phyloP scores from a whole-genome alignment of 805 yeast species.

The Monosporozyma yasuniensis region DNA sequence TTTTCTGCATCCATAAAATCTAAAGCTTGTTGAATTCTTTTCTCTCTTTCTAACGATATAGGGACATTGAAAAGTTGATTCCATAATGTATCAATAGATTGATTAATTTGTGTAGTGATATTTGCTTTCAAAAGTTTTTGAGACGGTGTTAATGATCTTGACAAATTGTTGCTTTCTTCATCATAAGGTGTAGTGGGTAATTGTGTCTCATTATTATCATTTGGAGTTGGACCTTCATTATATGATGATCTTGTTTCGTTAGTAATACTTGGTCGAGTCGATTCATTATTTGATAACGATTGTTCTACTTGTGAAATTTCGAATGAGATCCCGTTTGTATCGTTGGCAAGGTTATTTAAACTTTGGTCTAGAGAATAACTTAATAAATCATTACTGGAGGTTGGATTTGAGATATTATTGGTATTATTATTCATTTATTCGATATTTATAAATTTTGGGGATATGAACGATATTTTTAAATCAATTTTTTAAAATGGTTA shows the following conservation, averaged over 20 bases:
- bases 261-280: not conserved
- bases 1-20: slow-evolving; percentile 16
- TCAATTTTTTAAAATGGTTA: too few relatives aligned
- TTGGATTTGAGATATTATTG: not conserved
- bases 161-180: not conserved
- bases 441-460: too few relatives aligned
- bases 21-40: slow-evolving; percentile 19
- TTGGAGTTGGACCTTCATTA: not conserved
- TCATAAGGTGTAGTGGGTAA: not conserved
- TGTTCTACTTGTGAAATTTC: not conserved
- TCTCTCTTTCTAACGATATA: slow-evolving; percentile 44
- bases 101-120: not conserved
- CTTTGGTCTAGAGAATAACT: not conserved
- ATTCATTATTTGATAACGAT: not conserved
- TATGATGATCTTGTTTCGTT: not conserved
- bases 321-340: not conserved
- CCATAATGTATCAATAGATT: slow-evolving; percentile 17
- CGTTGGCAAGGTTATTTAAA: not conserved
- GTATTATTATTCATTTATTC: not conserved
- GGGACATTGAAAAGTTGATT: slow-evolving; percentile 11
- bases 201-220: not conserved
- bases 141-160: not conserved
- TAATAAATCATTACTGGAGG: not conserved
- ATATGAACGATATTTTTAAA: too few relatives aligned
- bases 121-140: not conserved